phyloP scores from a whole-genome alignment of 768 basidiomycete genomes.

The Pulveroboletus sp. region DNA sequence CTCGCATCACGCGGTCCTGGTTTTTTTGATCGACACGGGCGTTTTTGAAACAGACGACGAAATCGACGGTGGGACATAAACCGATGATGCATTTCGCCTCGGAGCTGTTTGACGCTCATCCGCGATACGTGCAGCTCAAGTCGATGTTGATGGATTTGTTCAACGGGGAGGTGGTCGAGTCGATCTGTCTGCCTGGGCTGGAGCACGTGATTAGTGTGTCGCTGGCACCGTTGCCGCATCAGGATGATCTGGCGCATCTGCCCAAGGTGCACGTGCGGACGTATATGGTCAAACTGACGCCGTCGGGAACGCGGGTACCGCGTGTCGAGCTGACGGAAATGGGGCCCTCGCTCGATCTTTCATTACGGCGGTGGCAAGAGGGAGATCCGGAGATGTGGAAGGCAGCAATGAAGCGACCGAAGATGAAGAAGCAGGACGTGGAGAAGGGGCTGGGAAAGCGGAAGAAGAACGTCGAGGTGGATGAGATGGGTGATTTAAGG shows the following conservation, averaged over 20 bases:
- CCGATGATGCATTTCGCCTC: constrained; percentile 96
- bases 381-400: constrained; percentile 80
- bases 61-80: constrained; percentile 84
- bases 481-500: constrained; percentile 96
- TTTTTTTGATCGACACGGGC: too few relatives aligned
- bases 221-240: constrained; percentile 57
- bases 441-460: constrained; percentile 88
- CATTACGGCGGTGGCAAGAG: constrained; percentile 65
- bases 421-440: constrained; percentile 83
- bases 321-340: constrained; percentile 79
- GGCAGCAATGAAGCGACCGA: constrained; percentile 76
- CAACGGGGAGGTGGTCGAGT: constrained; percentile 81
- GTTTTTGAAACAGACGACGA: constrained; percentile 53
- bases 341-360: constrained; percentile 88
- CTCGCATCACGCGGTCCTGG: not conserved
- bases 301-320: constrained; percentile 77
- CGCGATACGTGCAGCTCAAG: constrained; percentile 87
- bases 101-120: constrained; percentile 91
- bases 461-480: constrained; percentile 92
- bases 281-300: constrained; percentile 70
- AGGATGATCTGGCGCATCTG: constrained; percentile 44
- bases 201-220: constrained; percentile 86
- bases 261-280: constrained; percentile 88
- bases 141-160: constrained; percentile 88
- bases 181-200: constrained; percentile 77